Evolutionary conservation across 1,284 basidiomycete genomes (phyloP).

Genomic region (Boletellus deceptivus): DNA sequence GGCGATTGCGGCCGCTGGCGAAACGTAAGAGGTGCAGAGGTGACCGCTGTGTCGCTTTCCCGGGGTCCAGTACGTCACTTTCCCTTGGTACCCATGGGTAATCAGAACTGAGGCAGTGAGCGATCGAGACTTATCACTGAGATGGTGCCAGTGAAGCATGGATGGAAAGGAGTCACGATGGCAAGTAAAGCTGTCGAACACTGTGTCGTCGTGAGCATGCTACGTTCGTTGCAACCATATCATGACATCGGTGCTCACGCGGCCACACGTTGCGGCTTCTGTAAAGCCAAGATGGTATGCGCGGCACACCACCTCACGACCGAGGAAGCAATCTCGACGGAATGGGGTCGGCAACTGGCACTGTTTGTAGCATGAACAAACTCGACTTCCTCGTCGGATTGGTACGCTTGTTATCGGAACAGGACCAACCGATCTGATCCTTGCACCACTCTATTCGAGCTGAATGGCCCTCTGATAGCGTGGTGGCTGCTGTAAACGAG

Average conservation of each 20-base stretch:
- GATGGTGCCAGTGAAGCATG: slow-evolving; percentile 77
- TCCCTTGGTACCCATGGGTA: not conserved
- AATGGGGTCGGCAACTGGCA: slow-evolving; percentile 73
- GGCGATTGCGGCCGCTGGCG: slow-evolving; percentile 68
- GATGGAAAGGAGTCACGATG: slow-evolving; percentile 68
- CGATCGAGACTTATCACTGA: not conserved
- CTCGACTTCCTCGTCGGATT: slow-evolving; percentile 72
- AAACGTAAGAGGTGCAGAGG: slow-evolving; percentile 64
- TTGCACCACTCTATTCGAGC: slow-evolving; percentile 78
- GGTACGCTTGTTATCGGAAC: slow-evolving; percentile 75
- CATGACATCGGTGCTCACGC: not conserved
- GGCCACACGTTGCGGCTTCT: slow-evolving; percentile 22
- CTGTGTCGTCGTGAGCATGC: slow-evolving; percentile 61
- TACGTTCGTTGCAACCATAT: not conserved
- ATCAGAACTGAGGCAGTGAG: not conserved
- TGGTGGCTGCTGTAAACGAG: slow-evolving; percentile 79
- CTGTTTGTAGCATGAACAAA: slow-evolving; percentile 83
- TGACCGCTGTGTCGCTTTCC: slow-evolving; percentile 73
- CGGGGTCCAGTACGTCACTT: slow-evolving; percentile 45
- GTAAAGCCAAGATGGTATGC: slow-evolving; percentile 68
- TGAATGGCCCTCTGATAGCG: slow-evolving; percentile 69
- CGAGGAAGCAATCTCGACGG: slow-evolving; percentile 80
- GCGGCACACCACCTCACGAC: slow-evolving; percentile 79
- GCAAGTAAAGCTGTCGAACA: slow-evolving; percentile 85
- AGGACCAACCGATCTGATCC: slow-evolving; percentile 79